A percentile compares a stretch with the other conserved stretches of the same genome.
Evolutionary conservation across 352 stramenopile genomes (phyloP).

Genomic region (Globisporangium orthogonon): DNA sequence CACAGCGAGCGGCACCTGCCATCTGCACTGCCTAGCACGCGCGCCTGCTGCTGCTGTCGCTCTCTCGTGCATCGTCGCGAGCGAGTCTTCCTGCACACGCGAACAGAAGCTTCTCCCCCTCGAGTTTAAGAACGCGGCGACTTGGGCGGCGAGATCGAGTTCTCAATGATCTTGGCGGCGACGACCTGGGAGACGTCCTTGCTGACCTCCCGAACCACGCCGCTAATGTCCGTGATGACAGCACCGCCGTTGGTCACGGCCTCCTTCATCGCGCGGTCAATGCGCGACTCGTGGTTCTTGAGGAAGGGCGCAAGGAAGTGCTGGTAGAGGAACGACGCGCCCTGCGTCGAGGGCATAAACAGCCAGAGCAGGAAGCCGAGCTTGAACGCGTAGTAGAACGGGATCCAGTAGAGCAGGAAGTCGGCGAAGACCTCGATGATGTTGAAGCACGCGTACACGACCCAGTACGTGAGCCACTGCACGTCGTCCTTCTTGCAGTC

Average conservation of each 20-base stretch:
- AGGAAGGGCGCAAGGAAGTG: conserved; percentile 89
- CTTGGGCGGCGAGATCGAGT: conserved; percentile 23
- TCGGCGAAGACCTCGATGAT: conserved; percentile 96
- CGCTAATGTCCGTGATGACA: conserved; percentile 76
- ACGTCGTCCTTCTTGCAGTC: conserved; percentile 77
- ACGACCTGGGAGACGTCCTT: conserved; percentile 72
- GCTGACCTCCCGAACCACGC: conserved; percentile 68
- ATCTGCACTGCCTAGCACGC: no score
- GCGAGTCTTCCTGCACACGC: conserved; percentile 6
- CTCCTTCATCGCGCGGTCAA: conserved; percentile 84
- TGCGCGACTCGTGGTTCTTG: conserved; percentile 74
- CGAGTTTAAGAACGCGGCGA: conserved; percentile 12
- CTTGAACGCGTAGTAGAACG: conserved; percentile 98
- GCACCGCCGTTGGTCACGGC: conserved; percentile 63
- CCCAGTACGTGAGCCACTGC: conserved; percentile 96
- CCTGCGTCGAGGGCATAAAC: conserved; percentile 95
- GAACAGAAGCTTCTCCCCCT: background rate
- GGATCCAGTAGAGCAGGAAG: conserved; percentile 96
- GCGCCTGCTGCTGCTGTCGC: no score
- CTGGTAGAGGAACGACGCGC: conserved; percentile 94
- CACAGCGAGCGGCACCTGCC: no score
- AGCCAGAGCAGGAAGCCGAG: conserved; percentile 96
- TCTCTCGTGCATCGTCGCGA: background rate
- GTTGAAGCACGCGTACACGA: conserved; percentile 97
- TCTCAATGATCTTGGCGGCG: conserved; percentile 69